Conservation (phyloP, 345 rosid species). For the Lepidium sativum region DNA sequence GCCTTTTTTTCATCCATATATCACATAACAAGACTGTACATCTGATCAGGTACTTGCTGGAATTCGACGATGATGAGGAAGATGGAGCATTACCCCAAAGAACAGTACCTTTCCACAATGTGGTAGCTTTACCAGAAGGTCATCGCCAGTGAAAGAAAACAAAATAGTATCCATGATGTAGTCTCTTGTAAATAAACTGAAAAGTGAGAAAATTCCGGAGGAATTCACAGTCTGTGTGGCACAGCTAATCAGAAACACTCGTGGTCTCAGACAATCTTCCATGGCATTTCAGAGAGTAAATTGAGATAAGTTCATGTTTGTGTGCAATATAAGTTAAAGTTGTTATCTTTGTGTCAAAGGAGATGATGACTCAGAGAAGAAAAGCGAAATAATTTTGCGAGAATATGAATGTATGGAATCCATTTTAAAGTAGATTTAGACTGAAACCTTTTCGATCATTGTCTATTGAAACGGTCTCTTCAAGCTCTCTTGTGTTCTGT, state of each 20-base stretch:
- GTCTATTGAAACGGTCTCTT: neutral
- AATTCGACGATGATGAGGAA: slow-evolving; percentile 94
- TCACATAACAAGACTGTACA: neutral
- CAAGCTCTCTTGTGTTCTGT: neutral
- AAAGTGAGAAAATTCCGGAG: neutral
- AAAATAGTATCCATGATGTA: neutral
- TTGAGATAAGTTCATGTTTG: neutral
- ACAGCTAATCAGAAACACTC: neutral
- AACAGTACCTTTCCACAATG: slow-evolving; percentile 67
- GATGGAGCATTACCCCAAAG: slow-evolving; percentile 89
- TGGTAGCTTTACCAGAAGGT: slow-evolving; percentile 78
- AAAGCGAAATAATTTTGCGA: too few relatives aligned
- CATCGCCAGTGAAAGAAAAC: slow-evolving; percentile 52
- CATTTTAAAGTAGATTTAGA: too few relatives aligned
- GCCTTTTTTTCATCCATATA: neutral
- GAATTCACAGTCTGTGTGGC: neutral
- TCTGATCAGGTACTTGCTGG: slow-evolving; percentile 55
- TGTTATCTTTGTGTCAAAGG: neutral
- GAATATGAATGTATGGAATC: too few relatives aligned
- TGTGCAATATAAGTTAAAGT: neutral
- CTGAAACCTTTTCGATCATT: too few relatives aligned
- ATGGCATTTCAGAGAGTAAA: neutral
- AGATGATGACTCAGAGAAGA: neutral
- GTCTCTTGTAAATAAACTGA: slow-evolving; percentile 1
- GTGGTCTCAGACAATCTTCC: neutral